These are phyloP conservation scores for Acanthamoeba healyi DNA, from an alignment of 208 protist genomes.

Conservation along the genomic window DNA sequence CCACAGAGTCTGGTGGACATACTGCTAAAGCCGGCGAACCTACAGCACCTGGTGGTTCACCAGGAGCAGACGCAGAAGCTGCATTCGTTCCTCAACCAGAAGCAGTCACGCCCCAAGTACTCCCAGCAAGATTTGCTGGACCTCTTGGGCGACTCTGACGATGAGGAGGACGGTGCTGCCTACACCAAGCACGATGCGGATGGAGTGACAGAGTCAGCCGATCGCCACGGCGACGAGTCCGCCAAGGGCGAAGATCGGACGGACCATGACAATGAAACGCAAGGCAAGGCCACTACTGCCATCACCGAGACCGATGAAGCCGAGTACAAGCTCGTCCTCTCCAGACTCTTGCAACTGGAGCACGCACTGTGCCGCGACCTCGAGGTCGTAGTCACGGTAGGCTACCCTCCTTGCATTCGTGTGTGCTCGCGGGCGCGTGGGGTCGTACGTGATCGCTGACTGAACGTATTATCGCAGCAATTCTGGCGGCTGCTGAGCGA, in stretches of 20 bases:
- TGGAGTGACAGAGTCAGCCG: too few relatives aligned
- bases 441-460: too few relatives aligned
- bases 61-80: neutral
- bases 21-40: conserved; percentile 15
- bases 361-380: neutral
- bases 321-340: neutral
- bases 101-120: neutral
- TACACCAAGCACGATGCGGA: neutral
- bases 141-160: neutral
- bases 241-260: neutral
- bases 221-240: neutral
- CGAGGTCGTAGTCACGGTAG: neutral
- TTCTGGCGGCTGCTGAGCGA: neutral
- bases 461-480: too few relatives aligned
- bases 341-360: conserved; percentile 3
- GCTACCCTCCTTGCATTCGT: neutral
- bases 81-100: neutral
- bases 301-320: neutral
- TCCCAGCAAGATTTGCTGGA: conserved; percentile 48
- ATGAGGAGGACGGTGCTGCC: neutral
- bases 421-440: too few relatives aligned
- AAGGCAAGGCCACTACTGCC: neutral
- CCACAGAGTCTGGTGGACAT: neutral
- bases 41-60: neutral
- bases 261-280: neutral